Percentiles rank a stretch among this genome's conserved stretches.
Conservation (phyloP, 2,329 filamentous ascomycete genomes). For the Huntiella decipiens region DNA sequence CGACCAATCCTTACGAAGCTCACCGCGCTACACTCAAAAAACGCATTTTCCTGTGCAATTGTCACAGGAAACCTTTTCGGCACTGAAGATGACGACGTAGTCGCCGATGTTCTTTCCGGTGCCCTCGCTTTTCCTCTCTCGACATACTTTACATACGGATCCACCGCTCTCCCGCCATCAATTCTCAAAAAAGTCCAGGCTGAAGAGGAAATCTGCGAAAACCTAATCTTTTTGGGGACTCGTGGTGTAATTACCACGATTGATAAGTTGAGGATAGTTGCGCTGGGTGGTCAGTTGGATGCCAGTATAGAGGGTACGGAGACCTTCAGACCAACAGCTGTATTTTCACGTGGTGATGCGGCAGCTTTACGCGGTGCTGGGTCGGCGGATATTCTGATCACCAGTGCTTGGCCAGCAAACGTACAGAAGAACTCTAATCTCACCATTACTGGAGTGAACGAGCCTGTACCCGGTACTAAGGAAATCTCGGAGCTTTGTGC, state of each 20-base stretch:
- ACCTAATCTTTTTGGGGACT: constrained; percentile 78
- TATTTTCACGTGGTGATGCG: constrained; percentile 60
- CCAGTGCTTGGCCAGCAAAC: constrained; percentile 63
- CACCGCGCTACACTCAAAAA: constrained; percentile 62
- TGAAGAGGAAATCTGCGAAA: constrained; percentile 63
- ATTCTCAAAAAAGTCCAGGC: constrained; percentile 57
- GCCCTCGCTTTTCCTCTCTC: constrained; percentile 56
- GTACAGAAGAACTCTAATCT: constrained; percentile 52
- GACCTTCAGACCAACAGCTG: constrained; percentile 55
- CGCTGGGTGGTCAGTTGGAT: constrained; percentile 58
- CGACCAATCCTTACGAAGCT: constrained; percentile 62
- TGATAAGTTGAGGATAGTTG: constrained; percentile 74
- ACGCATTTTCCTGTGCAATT: constrained; percentile 71
- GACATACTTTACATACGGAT: constrained; percentile 79
- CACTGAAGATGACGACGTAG: constrained; percentile 35
- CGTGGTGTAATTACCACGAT: constrained; percentile 74
- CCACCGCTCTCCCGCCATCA: constrained; percentile 45
- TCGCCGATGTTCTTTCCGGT: constrained; percentile 52
- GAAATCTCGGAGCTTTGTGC: constrained; percentile 63
- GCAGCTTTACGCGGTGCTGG: constrained; percentile 58
- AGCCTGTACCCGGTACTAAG: constrained; percentile 26
- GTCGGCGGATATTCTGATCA: constrained; percentile 70
- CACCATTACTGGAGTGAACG: constrained; percentile 19
- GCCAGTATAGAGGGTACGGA: constrained; percentile 42
- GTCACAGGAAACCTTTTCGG: constrained; percentile 70